These are phyloP conservation scores for Globisporangium yorkense DNA, from an alignment of 352 stramenopile genomes.

Conservation along the genomic window DNA sequence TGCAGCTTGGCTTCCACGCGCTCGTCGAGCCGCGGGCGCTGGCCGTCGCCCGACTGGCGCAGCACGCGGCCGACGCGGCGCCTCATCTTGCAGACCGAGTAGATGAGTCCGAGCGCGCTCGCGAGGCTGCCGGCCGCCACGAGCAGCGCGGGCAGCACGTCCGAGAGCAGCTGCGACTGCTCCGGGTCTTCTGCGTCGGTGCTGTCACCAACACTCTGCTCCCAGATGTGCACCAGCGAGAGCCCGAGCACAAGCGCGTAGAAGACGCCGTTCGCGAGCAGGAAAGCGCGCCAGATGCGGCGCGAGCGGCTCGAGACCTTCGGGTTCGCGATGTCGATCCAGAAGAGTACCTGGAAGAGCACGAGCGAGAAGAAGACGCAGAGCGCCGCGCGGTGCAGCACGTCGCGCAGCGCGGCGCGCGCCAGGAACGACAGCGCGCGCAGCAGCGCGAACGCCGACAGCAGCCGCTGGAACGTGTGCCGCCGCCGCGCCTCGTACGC, in stretches of 20 bases:
- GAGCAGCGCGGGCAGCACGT: constrained; percentile 58
- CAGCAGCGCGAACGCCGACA: constrained; percentile 55
- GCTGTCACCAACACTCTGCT: constrained; percentile 11
- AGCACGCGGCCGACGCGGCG: constrained; percentile 65
- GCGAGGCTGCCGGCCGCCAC: constrained; percentile 63
- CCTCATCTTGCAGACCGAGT: constrained; percentile 73
- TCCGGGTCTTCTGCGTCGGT: constrained; percentile 12
- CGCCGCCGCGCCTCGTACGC: constrained; percentile 35
- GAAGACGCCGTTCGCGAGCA: constrained; percentile 65
- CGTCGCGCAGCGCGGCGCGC: constrained; percentile 24
- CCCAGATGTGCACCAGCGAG: constrained; percentile 35
- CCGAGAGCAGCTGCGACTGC: constrained; percentile 29
- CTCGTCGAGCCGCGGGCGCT: constrained; percentile 45
- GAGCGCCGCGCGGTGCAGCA: constrained; percentile 65
- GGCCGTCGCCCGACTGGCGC: constrained; percentile 31
- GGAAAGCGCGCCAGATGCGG: constrained; percentile 72
- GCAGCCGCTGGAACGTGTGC: constrained; percentile 68
- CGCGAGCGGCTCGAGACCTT: constrained; percentile 65
- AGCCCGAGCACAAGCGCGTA: constrained; percentile 65
- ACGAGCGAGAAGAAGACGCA: constrained; percentile 86
- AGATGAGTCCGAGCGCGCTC: constrained; percentile 62
- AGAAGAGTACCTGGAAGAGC: constrained; percentile 83
- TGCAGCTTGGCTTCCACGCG: constrained; percentile 66
- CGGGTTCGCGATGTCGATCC: constrained; percentile 84
- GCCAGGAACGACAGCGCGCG: constrained; percentile 55